Conservation (phyloP, 2,329 filamentous ascomycete genomes). For the Coniochaeta ligniaria region DNA sequence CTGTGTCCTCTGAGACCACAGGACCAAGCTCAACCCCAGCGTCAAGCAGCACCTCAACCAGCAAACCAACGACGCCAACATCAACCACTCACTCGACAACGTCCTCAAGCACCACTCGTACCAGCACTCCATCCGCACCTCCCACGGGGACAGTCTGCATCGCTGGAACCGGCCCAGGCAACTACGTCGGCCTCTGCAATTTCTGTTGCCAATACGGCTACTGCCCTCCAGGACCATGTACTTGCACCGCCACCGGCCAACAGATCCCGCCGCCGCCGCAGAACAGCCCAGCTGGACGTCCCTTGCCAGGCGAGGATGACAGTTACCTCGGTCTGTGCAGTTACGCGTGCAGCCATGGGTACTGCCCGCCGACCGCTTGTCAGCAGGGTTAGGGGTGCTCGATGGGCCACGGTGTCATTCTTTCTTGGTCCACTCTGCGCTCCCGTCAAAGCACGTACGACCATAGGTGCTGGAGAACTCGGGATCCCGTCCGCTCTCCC, state of each 20-base stretch:
- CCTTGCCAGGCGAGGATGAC: constrained; percentile 21
- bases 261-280: background rate
- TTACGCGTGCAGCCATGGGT: constrained; percentile 37
- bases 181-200: constrained; percentile 10
- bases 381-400: background rate
- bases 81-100: constrained; percentile 2
- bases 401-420: no score
- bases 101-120: background rate
- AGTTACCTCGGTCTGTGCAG: constrained; percentile 37
- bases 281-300: constrained; percentile 23
- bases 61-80: background rate
- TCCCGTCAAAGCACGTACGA: background rate
- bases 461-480: background rate
- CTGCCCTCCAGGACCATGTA: constrained; percentile 11
- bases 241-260: constrained; percentile 9
- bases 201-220: constrained; percentile 12
- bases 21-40: background rate
- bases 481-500: background rate
- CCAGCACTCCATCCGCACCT: background rate
- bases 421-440: no score
- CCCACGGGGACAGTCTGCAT: constrained; percentile 7
- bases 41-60: constrained; percentile 11
- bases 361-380: constrained; percentile 28
- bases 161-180: constrained; percentile 10
- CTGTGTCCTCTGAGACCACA: background rate